phyloP scores from a whole-genome alignment of 2,329 filamentous ascomycete species.

The Scedosporium boydii region DNA sequence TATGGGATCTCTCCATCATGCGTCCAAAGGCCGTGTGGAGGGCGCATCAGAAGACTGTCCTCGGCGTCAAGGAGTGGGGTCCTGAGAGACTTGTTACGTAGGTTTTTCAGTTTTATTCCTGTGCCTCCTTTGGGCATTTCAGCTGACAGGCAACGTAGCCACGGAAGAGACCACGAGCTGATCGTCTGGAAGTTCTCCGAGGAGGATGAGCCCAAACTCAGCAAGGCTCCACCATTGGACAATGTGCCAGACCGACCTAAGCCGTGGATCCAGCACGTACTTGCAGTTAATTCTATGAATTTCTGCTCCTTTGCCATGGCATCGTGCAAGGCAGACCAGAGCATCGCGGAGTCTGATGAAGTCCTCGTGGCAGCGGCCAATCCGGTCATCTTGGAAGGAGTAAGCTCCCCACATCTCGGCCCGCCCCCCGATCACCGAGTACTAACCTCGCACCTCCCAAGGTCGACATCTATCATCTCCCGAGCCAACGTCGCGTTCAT shows the following conservation, averaged over 20 bases:
- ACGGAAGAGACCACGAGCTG: slow-evolving; percentile 82
- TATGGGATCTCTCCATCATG: slow-evolving; percentile 79
- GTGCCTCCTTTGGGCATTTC: neutral
- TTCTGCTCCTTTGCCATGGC: slow-evolving; percentile 67
- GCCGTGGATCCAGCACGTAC: slow-evolving; percentile 77
- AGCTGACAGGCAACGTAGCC: slow-evolving; percentile 38
- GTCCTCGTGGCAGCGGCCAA: slow-evolving; percentile 75
- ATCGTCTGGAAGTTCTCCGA: slow-evolving; percentile 68
- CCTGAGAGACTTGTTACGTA: slow-evolving; percentile 74
- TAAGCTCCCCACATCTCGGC: slow-evolving; percentile 24
- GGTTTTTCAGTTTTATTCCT: slow-evolving; percentile 23
- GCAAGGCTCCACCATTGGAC: slow-evolving; percentile 63
- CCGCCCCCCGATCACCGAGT: neutral
- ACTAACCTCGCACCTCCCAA: slow-evolving; percentile 15
- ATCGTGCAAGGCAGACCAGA: slow-evolving; percentile 12
- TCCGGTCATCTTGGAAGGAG: slow-evolving; percentile 60
- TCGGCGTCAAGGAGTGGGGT: slow-evolving; percentile 65
- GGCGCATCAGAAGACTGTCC: slow-evolving; percentile 67
- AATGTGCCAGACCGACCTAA: slow-evolving; percentile 39
- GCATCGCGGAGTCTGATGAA: slow-evolving; percentile 20
- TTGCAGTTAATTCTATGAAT: slow-evolving; percentile 88
- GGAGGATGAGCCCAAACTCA: slow-evolving; percentile 54
- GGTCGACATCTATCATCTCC: slow-evolving; percentile 79
- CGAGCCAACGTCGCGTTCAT: slow-evolving; percentile 60
- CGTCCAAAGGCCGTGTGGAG: slow-evolving; percentile 77